phyloP scores from a whole-genome alignment of 2,329 filamentous ascomycete genomes.

The Rutstroemia sp. region DNA sequence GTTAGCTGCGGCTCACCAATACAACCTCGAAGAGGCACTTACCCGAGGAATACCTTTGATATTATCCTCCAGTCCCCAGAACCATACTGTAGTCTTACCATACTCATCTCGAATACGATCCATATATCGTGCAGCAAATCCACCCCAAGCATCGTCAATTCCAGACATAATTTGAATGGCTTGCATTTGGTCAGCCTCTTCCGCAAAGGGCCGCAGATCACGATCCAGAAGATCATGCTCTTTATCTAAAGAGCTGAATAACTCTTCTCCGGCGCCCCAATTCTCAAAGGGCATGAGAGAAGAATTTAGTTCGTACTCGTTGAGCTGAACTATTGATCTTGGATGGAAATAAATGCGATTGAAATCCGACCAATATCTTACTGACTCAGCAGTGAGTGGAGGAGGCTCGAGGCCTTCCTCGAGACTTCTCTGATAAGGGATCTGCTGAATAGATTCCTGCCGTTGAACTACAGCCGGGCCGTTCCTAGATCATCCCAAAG shows the following conservation, averaged over 20 bases:
- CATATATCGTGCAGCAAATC: slow-evolving; percentile 65
- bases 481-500: slow-evolving; percentile 41
- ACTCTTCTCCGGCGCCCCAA: slow-evolving; percentile 64
- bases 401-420: slow-evolving; percentile 61
- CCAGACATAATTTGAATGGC: slow-evolving; percentile 71
- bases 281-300: slow-evolving; percentile 75
- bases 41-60: slow-evolving; percentile 47
- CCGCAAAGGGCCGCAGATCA: slow-evolving; percentile 80
- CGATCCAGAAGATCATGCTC: slow-evolving; percentile 84
- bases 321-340: slow-evolving; percentile 75
- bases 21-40: slow-evolving; percentile 23
- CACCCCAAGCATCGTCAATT: slow-evolving; percentile 74
- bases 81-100: slow-evolving; percentile 78
- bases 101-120: slow-evolving; percentile 83
- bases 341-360: slow-evolving; percentile 91
- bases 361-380: slow-evolving; percentile 97
- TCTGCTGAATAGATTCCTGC: slow-evolving; percentile 59
- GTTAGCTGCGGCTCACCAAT: slow-evolving; percentile 10
- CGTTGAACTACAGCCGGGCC: slow-evolving; percentile 61
- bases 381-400: slow-evolving; percentile 56
- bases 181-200: slow-evolving; percentile 91
- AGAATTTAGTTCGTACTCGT: slow-evolving; percentile 80
- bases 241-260: slow-evolving; percentile 65
- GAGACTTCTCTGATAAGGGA: slow-evolving; percentile 71
- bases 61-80: slow-evolving; percentile 72